Base-by-base conservation (phyloP, 2,329 filamentous ascomycete species). In the Chaetomiaceae sp. region DNA sequence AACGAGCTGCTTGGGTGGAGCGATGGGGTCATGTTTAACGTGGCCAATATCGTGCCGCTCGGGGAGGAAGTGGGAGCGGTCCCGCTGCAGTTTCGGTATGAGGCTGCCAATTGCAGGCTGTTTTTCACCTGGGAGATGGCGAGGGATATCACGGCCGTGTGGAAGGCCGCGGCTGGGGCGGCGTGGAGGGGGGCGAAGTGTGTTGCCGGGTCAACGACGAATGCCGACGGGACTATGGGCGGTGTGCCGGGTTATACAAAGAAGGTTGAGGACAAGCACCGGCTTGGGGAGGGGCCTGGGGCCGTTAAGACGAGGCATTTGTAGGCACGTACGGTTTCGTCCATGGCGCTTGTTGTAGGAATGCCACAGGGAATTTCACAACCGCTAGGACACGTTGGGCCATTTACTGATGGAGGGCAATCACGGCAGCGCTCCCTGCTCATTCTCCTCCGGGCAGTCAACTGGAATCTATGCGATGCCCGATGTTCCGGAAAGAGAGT, bases 1-100 rank as follows among this genome's bases (percentile, higher is more conserved):
- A 23, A 18, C 2, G 7, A 8, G 5, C 6, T 11, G 2, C 20
- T 38, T 2, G 27, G 13, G 3, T 52, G 42, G 32, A 42, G 21
- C 0, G 5, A 5, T 6, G 16, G 11, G 4, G 23, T 51, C 3
- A n/a, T 1, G 5, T 43, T 58, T 18, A 60, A 58, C 21, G n/a
- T 40, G 25, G 51, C 27, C 5, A 56, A 56, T 32, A 36, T 49
- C 18, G 13, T 51, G 29, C 52, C 41, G 6, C 36, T 13, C 27
- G 47, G 51, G 21, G 51, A 45, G 27, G n/a, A 38, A 10, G 48
- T 20, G 3, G 40, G n/a, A 23, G 34, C 13, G 14, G 8, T 54
- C 21, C 81, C 82, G 2, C 69, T 78, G 25, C 81, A 85, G 60
- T 84, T 83, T 58, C 65, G 77, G 6, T 77, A 78, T 40, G 76